phyloP scores from a whole-genome alignment of 257 asterid species.

The Ballota nigra region DNA sequence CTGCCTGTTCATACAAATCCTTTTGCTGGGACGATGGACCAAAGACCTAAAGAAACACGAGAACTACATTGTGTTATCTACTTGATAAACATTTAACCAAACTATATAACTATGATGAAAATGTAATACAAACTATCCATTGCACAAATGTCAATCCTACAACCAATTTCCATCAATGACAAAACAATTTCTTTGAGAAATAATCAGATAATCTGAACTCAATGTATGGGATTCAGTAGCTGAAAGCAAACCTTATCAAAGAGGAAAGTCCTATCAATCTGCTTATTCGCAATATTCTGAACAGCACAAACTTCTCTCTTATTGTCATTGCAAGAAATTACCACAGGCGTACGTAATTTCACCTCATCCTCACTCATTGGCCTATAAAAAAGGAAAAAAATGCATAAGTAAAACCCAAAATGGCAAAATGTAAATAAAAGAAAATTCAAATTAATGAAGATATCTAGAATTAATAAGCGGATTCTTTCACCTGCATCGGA shows the following conservation, averaged over 20 bases:
- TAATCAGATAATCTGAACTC: neutral
- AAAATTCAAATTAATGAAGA: neutral
- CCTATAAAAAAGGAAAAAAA: conserved; percentile 36
- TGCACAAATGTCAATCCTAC: neutral
- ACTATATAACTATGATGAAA: neutral
- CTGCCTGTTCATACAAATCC: conserved; percentile 85
- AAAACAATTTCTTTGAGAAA: neutral
- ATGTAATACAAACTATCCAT: neutral
- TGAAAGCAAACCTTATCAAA: conserved; percentile 76
- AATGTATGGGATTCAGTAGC: neutral
- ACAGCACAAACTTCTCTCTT: conserved; percentile 87
- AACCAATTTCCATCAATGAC: neutral
- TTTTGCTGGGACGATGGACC: conserved; percentile 92
- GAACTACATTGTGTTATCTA: neutral
- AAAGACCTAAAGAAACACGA: conserved; percentile 57
- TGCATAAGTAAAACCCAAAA: too few relatives aligned
- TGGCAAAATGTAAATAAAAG: neutral
- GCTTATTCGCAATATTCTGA: conserved; percentile 98
- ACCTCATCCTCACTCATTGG: conserved; percentile 91
- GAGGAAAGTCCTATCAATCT: conserved; percentile 87
- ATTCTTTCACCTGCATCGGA: conserved; percentile 79
- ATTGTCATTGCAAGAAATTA: conserved; percentile 81
- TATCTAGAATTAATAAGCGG: neutral
- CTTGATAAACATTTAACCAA: neutral
- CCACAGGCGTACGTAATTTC: conserved; percentile 80